phyloP scores from a whole-genome alignment of 306 rosid species.

The Begonia loranthoides region DNA sequence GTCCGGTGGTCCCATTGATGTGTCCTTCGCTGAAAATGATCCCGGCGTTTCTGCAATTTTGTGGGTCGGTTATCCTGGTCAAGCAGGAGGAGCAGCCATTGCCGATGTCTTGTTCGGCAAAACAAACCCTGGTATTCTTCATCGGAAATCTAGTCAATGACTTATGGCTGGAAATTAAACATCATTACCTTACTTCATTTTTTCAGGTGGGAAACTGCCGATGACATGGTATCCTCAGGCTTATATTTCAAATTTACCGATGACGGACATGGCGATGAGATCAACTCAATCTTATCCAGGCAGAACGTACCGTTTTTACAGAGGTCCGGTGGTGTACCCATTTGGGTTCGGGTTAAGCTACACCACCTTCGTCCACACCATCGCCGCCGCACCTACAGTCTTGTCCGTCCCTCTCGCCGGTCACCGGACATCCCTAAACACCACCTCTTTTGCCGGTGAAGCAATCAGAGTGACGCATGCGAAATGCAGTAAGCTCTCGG shows the following conservation, averaged over 20 bases:
- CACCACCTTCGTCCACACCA: constrained; percentile 40
- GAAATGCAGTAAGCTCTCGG: constrained; percentile 38
- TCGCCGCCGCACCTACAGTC: constrained; percentile 39
- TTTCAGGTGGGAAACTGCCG: constrained; percentile 68
- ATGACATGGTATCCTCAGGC: constrained; percentile 89
- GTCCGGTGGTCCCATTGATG: constrained; percentile 84
- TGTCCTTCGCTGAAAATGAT: constrained; percentile 49
- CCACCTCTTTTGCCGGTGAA: constrained; percentile 23
- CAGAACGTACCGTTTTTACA: constrained; percentile 74
- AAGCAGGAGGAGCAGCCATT: constrained; percentile 80
- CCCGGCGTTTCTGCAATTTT: constrained; percentile 37
- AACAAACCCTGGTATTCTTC: constrained; percentile 39
- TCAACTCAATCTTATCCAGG: constrained; percentile 49
- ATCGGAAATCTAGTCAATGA: no score
- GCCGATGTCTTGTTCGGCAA: constrained; percentile 61
- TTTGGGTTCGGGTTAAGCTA: constrained; percentile 67
- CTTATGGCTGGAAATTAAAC: no score
- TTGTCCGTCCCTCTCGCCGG: constrained; percentile 45
- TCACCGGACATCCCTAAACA: constrained; percentile 17
- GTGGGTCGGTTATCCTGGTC: constrained; percentile 93
- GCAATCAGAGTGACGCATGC: constrained; percentile 79
- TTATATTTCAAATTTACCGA: constrained; percentile 46
- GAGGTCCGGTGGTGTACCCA: constrained; percentile 62
- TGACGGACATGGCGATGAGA: constrained; percentile 85
- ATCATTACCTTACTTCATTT: not conserved